Evolutionary conservation across 225 moss, liverwort and hornwort species (phyloP).

Genomic region (Thuidium tamariscinum): DNA sequence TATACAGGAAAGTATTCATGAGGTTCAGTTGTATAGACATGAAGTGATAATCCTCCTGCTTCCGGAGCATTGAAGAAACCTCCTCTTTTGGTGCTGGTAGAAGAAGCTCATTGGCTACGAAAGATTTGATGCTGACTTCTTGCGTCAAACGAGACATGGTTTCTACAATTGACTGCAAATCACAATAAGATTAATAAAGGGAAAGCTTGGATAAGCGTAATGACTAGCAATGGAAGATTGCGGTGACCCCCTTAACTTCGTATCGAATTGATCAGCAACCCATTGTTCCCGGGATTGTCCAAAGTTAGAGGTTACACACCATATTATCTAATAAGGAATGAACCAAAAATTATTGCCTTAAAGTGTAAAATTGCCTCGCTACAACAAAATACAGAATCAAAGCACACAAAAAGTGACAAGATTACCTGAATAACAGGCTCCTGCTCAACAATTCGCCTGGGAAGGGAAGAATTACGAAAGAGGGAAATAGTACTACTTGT

Average conservation of each 20-base stretch:
- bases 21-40: conserved; percentile 58
- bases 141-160: conserved; percentile 38
- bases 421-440: conserved; percentile 58
- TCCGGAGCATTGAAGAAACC: conserved; percentile 32
- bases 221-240: not conserved
- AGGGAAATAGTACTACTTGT: conserved; percentile 44
- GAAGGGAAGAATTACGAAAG: conserved; percentile 45
- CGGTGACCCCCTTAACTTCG: not conserved
- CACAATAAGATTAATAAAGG: not conserved
- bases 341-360: not conserved
- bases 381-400: not conserved
- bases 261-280: not conserved
- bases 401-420: not conserved
- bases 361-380: not conserved
- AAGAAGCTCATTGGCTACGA: conserved; percentile 49
- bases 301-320: not conserved
- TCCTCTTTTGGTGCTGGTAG: conserved; percentile 45
- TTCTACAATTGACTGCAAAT: conserved; percentile 43
- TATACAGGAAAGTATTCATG: conserved; percentile 53
- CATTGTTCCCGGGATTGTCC: not conserved
- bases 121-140: conserved; percentile 40
- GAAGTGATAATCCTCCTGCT: conserved; percentile 37
- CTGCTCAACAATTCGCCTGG: conserved; percentile 33
- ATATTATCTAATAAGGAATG: not conserved
- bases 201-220: not conserved